phyloP scores from a whole-genome alignment of 2,329 filamentous ascomycete genomes.

The Aspergillus latus region DNA sequence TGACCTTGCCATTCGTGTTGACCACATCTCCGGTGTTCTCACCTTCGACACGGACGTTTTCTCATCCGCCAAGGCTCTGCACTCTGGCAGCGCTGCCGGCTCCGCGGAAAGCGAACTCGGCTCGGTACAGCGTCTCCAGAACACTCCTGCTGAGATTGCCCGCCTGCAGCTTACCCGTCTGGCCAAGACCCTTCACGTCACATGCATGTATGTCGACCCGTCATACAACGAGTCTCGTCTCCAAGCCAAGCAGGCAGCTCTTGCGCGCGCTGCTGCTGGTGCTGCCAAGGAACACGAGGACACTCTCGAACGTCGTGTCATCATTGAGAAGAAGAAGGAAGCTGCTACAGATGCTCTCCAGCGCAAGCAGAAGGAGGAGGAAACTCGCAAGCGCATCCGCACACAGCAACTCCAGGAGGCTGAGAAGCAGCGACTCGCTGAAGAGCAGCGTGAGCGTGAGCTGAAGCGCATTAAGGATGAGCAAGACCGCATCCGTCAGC shows the following conservation, averaged over 20 bases:
- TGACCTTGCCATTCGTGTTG: conserved; percentile 91
- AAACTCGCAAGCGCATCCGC: conserved; percentile 79
- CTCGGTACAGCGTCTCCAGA: conserved; percentile 91
- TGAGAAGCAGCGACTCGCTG: conserved; percentile 82
- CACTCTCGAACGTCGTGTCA: conserved; percentile 77
- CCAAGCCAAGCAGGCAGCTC: conserved; percentile 74
- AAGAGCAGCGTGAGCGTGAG: conserved; percentile 89
- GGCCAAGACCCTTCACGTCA: conserved; percentile 85
- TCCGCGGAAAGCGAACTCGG: conserved; percentile 83
- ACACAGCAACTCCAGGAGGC: conserved; percentile 87
- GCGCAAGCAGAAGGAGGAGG: conserved; percentile 87
- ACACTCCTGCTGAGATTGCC: conserved; percentile 96
- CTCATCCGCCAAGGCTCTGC: conserved; percentile 89
- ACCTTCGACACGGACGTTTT: conserved; percentile 99
- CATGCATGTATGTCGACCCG: conserved; percentile 93
- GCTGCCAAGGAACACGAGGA: conserved; percentile 87
- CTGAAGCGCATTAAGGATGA: conserved; percentile 82
- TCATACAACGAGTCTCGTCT: conserved; percentile 79
- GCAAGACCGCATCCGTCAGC: conserved; percentile 83
- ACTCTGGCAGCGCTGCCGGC: conserved; percentile 77
- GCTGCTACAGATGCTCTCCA: conserved; percentile 86
- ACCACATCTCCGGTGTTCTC: conserved; percentile 90
- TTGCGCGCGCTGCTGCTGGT: conserved; percentile 78
- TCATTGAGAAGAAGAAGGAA: conserved; percentile 97
- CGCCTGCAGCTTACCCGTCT: conserved; percentile 90